Conservation (phyloP, 148 eudicot genomes). For the Rhododendron mucronatum region DNA sequence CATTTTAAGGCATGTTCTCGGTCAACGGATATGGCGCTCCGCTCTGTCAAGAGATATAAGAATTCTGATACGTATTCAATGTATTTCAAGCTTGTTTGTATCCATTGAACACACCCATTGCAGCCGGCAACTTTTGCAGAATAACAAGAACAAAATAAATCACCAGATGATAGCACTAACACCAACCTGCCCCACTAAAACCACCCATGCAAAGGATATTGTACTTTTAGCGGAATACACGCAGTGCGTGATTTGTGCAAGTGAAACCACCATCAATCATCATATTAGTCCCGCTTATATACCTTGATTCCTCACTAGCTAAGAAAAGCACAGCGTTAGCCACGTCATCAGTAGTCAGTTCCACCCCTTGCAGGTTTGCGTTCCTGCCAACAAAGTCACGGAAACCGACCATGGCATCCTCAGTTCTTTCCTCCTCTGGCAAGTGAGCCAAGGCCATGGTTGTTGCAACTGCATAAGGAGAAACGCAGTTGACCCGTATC, state of each 20-base stretch:
- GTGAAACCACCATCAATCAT: slow-evolving; percentile 92
- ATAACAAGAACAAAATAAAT: not conserved
- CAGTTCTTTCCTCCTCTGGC: slow-evolving; percentile 70
- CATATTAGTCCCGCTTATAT: slow-evolving; percentile 77
- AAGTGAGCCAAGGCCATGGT: slow-evolving; percentile 58
- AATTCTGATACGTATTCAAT: not conserved
- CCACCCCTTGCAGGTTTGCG: slow-evolving; percentile 88
- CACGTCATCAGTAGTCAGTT: slow-evolving; percentile 62
- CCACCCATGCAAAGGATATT: not conserved
- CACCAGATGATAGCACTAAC: not conserved
- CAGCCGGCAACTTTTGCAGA: not conserved
- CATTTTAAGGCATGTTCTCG: too few species aligned
- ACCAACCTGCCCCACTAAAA: not conserved
- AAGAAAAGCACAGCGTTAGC: slow-evolving; percentile 83
- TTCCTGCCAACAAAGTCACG: slow-evolving; percentile 40
- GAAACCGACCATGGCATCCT: slow-evolving; percentile 57
- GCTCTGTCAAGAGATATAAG: not conserved
- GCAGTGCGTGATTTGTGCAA: slow-evolving; percentile 50
- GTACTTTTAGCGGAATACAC: slow-evolving; percentile 54
- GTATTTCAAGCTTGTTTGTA: not conserved
- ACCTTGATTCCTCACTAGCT: slow-evolving; percentile 88
- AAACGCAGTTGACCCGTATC: slow-evolving; percentile 82
- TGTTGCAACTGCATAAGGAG: slow-evolving; percentile 84
- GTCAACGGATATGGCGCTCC: not conserved
- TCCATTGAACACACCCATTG: not conserved